Evolutionary conservation across 768 basidiomycete species (phyloP).

Genomic region (Termitomyces titanicus): DNA sequence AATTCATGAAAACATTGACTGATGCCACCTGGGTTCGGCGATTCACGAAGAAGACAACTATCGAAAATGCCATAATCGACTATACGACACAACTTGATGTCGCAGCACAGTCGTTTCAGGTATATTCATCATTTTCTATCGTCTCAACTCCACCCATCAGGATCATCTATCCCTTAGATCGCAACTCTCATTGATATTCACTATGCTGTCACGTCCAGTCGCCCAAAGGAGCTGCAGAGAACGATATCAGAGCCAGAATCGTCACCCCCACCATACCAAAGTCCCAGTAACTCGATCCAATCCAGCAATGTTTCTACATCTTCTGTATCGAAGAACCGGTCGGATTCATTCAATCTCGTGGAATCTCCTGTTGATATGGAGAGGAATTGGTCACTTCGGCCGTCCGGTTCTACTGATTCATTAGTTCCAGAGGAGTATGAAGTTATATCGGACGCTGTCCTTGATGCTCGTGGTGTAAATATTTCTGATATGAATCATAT

Average conservation of each 20-base stretch:
- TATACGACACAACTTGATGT: constrained; percentile 35
- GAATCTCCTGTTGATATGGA: constrained; percentile 6
- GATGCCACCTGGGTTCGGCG: constrained; percentile 38
- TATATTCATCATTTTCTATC: constrained; percentile 2
- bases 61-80: constrained; percentile 34
- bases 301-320: not conserved
- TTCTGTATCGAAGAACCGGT: not conserved
- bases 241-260: not conserved
- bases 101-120: constrained; percentile 46
- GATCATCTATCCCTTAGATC: constrained; percentile 25
- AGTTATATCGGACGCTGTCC: constrained; percentile 15
- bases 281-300: not conserved
- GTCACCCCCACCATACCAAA: constrained; percentile 9
- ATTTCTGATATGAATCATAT: not conserved
- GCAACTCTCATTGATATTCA: constrained; percentile 46
- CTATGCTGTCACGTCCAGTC: constrained; percentile 27
- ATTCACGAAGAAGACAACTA: constrained; percentile 34
- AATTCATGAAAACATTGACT: constrained; percentile 35
- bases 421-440: constrained; percentile 2
- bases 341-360: not conserved
- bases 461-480: constrained; percentile 32
- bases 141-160: no score
- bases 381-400: not conserved
- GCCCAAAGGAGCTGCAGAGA: constrained; percentile 13
- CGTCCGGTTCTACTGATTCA: not conserved